These are phyloP conservation scores for Neurospora pannonica DNA, from an alignment of 495 filamentous ascomycete genomes.

Conservation along the genomic window DNA sequence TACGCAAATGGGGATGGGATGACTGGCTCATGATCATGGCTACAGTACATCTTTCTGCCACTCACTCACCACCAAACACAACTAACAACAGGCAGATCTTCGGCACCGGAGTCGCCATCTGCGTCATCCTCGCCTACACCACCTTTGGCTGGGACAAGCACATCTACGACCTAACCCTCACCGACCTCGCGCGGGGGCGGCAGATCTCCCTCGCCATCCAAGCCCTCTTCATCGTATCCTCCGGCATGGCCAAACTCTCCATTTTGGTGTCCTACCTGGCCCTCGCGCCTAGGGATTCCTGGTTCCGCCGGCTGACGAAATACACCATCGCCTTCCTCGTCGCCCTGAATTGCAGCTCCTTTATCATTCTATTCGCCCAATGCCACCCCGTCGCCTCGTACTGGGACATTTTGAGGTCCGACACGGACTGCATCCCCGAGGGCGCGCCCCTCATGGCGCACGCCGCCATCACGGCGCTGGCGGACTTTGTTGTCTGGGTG, in stretches of 20 bases:
- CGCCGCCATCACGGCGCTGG: slow-evolving; percentile 20
- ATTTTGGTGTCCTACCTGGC: slow-evolving; percentile 44
- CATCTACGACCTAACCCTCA: slow-evolving; percentile 14
- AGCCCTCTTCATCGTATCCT: slow-evolving; percentile 16
- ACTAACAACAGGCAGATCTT: slow-evolving; percentile 8
- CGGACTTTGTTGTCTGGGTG: slow-evolving; percentile 33
- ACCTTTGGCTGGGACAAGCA: slow-evolving; percentile 20
- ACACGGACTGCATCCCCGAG: slow-evolving; percentile 18
- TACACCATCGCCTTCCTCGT: slow-evolving; percentile 13
- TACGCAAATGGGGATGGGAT: slow-evolving; percentile 13
- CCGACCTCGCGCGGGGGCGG: slow-evolving; percentile 7
- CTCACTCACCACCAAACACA: not conserved
- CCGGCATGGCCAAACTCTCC: slow-evolving; percentile 35
- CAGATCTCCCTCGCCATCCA: slow-evolving; percentile 22
- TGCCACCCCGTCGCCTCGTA: slow-evolving; percentile 23
- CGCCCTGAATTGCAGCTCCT: slow-evolving; percentile 13
- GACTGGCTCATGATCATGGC: slow-evolving; percentile 21
- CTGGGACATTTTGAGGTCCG: slow-evolving; percentile 18
- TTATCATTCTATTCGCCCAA: slow-evolving; percentile 27
- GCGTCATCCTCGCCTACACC: slow-evolving; percentile 15
- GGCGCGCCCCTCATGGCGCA: slow-evolving; percentile 16
- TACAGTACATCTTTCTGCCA: not conserved
- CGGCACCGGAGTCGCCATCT: slow-evolving; percentile 13
- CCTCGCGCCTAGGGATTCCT: slow-evolving; percentile 29
- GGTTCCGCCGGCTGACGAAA: slow-evolving; percentile 28